Evolutionary conservation across 257 asterid genomes (phyloP).

Genomic region (Solanum arcanum): DNA sequence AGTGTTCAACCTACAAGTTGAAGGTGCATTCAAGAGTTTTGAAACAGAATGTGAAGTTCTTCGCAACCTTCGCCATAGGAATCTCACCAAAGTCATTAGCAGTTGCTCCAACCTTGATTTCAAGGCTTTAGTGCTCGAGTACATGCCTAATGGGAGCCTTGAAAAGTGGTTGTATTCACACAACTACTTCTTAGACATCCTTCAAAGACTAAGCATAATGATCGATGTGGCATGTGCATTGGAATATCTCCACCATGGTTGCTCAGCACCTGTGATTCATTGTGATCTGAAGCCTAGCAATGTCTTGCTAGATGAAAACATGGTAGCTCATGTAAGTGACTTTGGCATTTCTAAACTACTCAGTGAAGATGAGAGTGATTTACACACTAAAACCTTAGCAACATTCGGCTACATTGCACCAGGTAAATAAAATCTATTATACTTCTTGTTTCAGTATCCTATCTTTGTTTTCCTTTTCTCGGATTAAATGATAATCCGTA

Average conservation of each 20-base stretch:
- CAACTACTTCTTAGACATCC: not conserved
- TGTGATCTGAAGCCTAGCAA: constrained; percentile 28
- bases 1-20: constrained; percentile 13
- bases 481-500: not conserved
- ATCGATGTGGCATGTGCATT: constrained; percentile 24
- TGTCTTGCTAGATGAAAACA: constrained; percentile 14
- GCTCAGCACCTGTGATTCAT: constrained; percentile 15
- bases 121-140: constrained; percentile 18
- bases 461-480: not conserved
- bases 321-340: constrained; percentile 21
- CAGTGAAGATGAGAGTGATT: constrained; percentile 7
- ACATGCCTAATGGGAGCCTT: constrained; percentile 25
- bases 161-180: constrained; percentile 18
- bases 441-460: not conserved
- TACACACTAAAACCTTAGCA: constrained; percentile 22
- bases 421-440: not conserved
- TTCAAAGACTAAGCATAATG: constrained; percentile 15
- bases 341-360: constrained; percentile 20
- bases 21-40: constrained; percentile 11
- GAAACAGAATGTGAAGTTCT: constrained; percentile 18
- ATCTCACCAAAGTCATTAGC: constrained; percentile 13
- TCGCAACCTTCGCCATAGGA: constrained; percentile 20
- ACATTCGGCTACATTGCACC: constrained; percentile 23
- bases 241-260: constrained; percentile 20
- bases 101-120: constrained; percentile 21